Base-by-base conservation (phyloP, 2,329 filamentous ascomycete species). In the Scedosporium apiospermum region DNA sequence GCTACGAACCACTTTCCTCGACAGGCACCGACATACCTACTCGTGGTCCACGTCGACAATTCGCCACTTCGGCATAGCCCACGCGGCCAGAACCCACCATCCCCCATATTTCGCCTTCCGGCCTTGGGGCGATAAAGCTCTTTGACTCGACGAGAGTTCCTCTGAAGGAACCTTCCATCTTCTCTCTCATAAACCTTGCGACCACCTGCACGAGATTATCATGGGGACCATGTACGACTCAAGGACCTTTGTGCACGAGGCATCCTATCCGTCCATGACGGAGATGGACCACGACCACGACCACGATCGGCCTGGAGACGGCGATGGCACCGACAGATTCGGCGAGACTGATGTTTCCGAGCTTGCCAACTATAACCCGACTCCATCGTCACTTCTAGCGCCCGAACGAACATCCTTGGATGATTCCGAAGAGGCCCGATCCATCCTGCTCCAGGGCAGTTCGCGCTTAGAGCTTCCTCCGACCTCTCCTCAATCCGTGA, bases 191-290 rank as follows among this genome's bases (percentile, higher is more conserved):
- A 16, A 38, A 38, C 34, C 34, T 10, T 38, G 7, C 44, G 44
- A 49, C 7, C 6, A 10, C 12, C 51, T 27, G 3, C 51, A 23
- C 23, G 21, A 55, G 18, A 26, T 23, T 23, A 75, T 68, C 58
- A 82, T 82, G 80, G 80, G 76, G 66, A 78, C 83, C 67, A 80
- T 79, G 49, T 83, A 80, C 68, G 80, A 83, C 66, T 72, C 77
- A 26, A 73, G 80, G 64, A 76, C 72, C 66, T 80, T 82, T 64
- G 75, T 81, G 46, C 75, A 80, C 62, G 77, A 80, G 61, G 78
- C 77, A 62, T 70, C 73, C 21, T 82, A 82, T 63, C 75, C 80
- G 7, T 70, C 77, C 26, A 79, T 81, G 63, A 61, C 64, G n/a
- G 65, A 66, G 16, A 76, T 74, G 53, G 78, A 79, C 65, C 65